Evolutionary conservation across 75 land plant genomes (phyloP).

Genomic region (Sequoiadendron giganteum): DNA sequence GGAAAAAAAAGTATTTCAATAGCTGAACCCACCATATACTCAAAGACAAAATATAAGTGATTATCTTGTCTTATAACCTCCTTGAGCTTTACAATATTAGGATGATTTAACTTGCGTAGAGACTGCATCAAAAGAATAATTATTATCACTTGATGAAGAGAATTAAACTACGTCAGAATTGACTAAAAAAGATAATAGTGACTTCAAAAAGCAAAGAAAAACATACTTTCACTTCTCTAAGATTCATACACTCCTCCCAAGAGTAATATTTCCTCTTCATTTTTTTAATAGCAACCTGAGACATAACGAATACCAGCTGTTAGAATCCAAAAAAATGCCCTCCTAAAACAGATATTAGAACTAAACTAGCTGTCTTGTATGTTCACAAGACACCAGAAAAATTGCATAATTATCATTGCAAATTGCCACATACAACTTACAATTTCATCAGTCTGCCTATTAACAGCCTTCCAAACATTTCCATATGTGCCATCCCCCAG

Average conservation of each 20-base stretch:
- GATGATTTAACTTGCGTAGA: slow-evolving; percentile 31
- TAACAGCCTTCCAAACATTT: slow-evolving; percentile 43
- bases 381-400: neutral
- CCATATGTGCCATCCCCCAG: slow-evolving; percentile 53
- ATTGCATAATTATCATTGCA: neutral
- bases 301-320: neutral
- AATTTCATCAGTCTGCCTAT: slow-evolving; percentile 31
- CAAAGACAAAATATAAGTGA: slow-evolving; percentile 34
- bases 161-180: neutral
- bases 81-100: slow-evolving; percentile 40
- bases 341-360: neutral
- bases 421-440: slow-evolving; percentile 14
- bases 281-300: slow-evolving; percentile 93
- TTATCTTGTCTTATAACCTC: slow-evolving; percentile 28
- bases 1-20: neutral
- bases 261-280: slow-evolving; percentile 94
- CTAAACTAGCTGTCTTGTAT: neutral
- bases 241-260: slow-evolving; percentile 96
- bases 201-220: neutral
- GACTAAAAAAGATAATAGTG: neutral
- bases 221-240: slow-evolving; percentile 95
- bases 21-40: slow-evolving; percentile 35
- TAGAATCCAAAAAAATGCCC: neutral
- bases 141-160: neutral
- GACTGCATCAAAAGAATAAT: slow-evolving; percentile 22